A percentile compares a stretch with the other conserved stretches of the same genome.
Evolutionary conservation across 176 grass and related monocot genomes (phyloP).

Genomic region (Raddia guianensis): DNA sequence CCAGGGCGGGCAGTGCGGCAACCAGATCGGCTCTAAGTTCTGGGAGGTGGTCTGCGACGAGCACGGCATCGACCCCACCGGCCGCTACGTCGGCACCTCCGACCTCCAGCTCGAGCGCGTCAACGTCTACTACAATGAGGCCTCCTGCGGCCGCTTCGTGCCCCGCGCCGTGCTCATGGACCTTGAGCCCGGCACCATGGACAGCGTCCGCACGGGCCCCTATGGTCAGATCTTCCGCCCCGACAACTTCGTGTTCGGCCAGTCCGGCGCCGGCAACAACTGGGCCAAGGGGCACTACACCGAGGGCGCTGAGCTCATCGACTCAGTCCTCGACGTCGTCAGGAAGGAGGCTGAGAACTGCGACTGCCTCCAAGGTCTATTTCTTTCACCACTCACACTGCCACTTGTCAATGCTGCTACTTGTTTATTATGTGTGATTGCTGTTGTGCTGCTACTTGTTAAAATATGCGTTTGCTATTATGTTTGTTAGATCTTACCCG

Average conservation of each 20-base stretch:
- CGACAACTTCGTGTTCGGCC: constrained; percentile 83
- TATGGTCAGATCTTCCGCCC: constrained; percentile 90
- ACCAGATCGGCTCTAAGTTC: constrained; percentile 91
- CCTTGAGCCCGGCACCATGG: constrained; percentile 90
- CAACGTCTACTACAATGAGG: constrained; percentile 93
- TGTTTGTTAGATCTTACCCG: constrained; percentile 11
- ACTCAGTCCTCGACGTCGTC: constrained; percentile 83
- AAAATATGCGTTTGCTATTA: constrained; percentile 32
- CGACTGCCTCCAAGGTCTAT: constrained; percentile 85
- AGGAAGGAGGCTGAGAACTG: constrained; percentile 94
- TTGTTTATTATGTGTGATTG: background rate
- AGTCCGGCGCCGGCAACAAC: constrained; percentile 83
- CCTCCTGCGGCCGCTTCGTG: constrained; percentile 84
- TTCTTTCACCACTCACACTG: constrained; percentile 3
- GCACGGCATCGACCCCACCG: constrained; percentile 79
- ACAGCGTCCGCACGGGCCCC: constrained; percentile 80
- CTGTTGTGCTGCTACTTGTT: background rate
- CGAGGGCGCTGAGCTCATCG: constrained; percentile 85
- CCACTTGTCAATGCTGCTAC: background rate
- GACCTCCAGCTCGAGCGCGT: constrained; percentile 90
- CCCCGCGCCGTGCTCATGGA: constrained; percentile 91
- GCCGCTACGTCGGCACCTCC: constrained; percentile 69
- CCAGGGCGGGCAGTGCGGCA: constrained; percentile 86
- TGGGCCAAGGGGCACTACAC: constrained; percentile 96
- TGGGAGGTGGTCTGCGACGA: constrained; percentile 89